A percentile compares a stretch with the other conserved stretches of the same genome.
These are phyloP conservation scores for Monosporascus cannonballus DNA, from an alignment of 2,329 filamentous ascomycete species.

Conservation along the genomic window DNA sequence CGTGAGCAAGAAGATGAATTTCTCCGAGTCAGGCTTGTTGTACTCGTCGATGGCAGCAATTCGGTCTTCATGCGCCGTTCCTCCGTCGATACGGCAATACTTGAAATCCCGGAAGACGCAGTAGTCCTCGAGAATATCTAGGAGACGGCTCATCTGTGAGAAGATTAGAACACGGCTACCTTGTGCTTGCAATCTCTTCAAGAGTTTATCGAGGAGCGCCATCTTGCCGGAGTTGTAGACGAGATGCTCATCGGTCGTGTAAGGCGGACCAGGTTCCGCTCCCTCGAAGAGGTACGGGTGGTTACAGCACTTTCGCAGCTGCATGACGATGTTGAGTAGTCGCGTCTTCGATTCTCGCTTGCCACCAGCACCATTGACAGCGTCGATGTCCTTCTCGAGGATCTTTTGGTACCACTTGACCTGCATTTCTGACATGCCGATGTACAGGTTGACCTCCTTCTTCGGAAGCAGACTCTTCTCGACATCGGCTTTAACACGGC, in stretches of 20 bases:
- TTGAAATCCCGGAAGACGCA: constrained; percentile 92
- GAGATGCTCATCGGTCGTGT: constrained; percentile 95
- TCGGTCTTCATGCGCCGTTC: constrained; percentile 94
- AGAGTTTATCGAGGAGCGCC: constrained; percentile 88
- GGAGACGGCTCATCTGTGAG: constrained; percentile 95
- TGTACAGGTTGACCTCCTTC: constrained; percentile 94
- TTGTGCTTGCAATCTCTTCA: constrained; percentile 75
- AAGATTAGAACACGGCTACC: constrained; percentile 97
- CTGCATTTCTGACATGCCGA: constrained; percentile 99
- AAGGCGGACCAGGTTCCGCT: constrained; percentile 92
- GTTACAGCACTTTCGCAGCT: constrained; percentile 97
- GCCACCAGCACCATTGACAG: constrained; percentile 91
- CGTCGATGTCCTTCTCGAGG: constrained; percentile 96
- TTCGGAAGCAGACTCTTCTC: constrained; percentile 97
- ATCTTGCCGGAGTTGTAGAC: constrained; percentile 94
- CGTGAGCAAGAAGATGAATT: constrained; percentile 92
- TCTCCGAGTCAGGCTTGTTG: constrained; percentile 92
- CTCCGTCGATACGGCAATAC: constrained; percentile 95
- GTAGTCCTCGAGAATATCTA: constrained; percentile 97
- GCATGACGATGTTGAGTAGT: constrained; percentile 98
- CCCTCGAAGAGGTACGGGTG: constrained; percentile 98
- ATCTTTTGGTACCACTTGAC: constrained; percentile 99
- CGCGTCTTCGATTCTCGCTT: constrained; percentile 98
- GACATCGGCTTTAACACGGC: constrained; percentile 94
- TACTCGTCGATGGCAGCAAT: constrained; percentile 98